These are phyloP conservation scores for Gentiana dahurica DNA, from an alignment of 257 asterid species.

Conservation along the genomic window DNA sequence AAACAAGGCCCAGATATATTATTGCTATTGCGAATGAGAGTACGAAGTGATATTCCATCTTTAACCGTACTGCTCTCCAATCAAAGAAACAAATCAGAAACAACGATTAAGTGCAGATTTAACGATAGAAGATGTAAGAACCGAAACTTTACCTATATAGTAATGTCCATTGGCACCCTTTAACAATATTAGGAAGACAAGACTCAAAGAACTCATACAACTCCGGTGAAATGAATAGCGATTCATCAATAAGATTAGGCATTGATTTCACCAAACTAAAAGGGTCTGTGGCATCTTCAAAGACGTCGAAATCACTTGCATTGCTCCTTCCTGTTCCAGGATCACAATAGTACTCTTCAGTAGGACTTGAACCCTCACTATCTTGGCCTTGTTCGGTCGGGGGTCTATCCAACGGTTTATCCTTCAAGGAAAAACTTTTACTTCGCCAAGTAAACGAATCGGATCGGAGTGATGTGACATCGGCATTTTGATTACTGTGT, in stretches of 20 bases:
- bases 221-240: constrained; percentile 56
- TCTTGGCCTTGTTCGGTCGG: constrained; percentile 18
- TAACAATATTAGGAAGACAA: constrained; percentile 86
- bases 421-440: constrained; percentile 49
- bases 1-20: constrained; percentile 72
- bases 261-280: constrained; percentile 34
- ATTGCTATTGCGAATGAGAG: constrained; percentile 61
- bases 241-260: constrained; percentile 55
- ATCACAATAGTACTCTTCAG: constrained; percentile 23
- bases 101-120: constrained; percentile 18
- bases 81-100: constrained; percentile 26
- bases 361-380: constrained; percentile 11
- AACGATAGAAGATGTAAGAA: neutral
- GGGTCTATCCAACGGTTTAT: constrained; percentile 53
- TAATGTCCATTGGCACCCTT: constrained; percentile 82
- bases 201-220: constrained; percentile 69
- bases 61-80: constrained; percentile 95
- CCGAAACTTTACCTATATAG: constrained; percentile 60
- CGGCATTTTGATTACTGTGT: constrained; percentile 20
- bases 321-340: constrained; percentile 53
- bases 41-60: constrained; percentile 90
- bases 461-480: constrained; percentile 31
- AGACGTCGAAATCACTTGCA: constrained; percentile 39
- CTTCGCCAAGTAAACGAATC: constrained; percentile 64
- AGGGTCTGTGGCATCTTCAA: constrained; percentile 54